Evolutionary conservation across 305 asterid genomes (phyloP), one percentile per base, ranked within the genome.

Genomic region (Striga hermonthica): DNA sequence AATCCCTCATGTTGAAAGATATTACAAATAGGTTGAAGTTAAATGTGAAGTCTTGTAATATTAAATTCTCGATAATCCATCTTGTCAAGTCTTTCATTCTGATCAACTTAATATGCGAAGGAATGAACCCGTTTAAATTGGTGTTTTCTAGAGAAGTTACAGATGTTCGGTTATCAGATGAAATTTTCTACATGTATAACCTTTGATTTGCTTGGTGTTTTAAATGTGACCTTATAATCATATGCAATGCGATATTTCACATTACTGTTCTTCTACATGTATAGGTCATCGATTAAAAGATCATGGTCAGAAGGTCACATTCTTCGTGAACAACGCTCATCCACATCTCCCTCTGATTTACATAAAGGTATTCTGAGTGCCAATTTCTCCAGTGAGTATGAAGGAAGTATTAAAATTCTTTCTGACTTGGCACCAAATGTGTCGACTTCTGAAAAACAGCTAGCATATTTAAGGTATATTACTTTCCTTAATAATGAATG

Each of bases 281-380:
- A 73, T 73, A 93, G 97, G 80, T n/a, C n/a, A n/a, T n/a, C n/a
- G n/a, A n/a, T n/a, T n/a, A n/a, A n/a, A n/a, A n/a, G n/a, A n/a
- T n/a, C n/a, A n/a, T n/a, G n/a, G n/a, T 77, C 84, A 39, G 98
- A 88, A 82, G 97, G 98, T 65, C 86, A 84, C 72, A 82, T 93
- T 73, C 89, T 90, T 50, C 35, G 35, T 50, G 34, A 7, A 14
- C 3, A 34, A 6, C 15, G 34, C 57, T 50, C 57, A 50, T 11
- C 57, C 6, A 16, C 54, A 48, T 48, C 54, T 45, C n/a, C n/a
- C n/a, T n/a, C n/a, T n/a, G n/a, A n/a, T n/a, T n/a, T n/a, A n/a
- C 72, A 71, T 53, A 79, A 80, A 75, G 83, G 74, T 71, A 71
- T 74, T 72, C 61, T 75, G 50, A 67, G 73, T 28, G 76, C 80